phyloP scores from a whole-genome alignment of 192 early-diverging fungal genomes.

The Coemansia erecta region DNA sequence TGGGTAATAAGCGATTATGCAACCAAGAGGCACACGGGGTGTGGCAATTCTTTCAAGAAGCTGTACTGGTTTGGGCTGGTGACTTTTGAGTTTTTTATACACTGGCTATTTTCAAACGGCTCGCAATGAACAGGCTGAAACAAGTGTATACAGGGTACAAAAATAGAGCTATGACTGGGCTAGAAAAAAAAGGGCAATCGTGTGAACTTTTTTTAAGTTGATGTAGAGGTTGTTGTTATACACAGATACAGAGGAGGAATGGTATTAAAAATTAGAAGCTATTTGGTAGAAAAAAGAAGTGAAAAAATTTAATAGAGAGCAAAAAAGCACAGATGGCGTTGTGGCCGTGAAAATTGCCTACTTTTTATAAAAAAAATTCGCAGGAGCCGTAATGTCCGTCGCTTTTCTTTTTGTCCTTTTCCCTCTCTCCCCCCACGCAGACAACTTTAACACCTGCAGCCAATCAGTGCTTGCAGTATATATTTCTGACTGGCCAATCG shows the following conservation, averaged over 20 bases:
- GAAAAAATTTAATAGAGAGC: constrained; percentile 1
- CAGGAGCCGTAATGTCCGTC: constrained; percentile 6
- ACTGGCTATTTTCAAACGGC: no score
- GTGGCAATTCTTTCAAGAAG: no score
- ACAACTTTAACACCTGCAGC: constrained; percentile 24
- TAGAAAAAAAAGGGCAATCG: no score
- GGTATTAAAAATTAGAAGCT: constrained; percentile 1
- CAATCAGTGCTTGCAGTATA: constrained; percentile 37
- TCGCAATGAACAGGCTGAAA: no score
- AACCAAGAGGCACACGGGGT: neutral
- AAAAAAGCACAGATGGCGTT: constrained; percentile 5
- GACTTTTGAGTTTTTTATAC: no score
- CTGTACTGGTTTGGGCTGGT: no score
- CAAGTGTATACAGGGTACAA: no score
- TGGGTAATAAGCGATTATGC: neutral
- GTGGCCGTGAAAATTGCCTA: constrained; percentile 4
- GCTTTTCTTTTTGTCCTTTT: constrained; percentile 10
- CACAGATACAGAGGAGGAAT: no score
- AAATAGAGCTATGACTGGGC: no score
- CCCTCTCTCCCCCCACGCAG: constrained; percentile 18
- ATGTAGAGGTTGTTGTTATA: no score
- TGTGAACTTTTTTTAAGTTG: no score
- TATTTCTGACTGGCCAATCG: constrained; percentile 22
- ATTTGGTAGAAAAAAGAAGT: constrained; percentile 2
- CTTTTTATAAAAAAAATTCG: constrained; percentile 6